Percentiles rank a stretch among this genome's conserved stretches.
These are phyloP conservation scores for Saccharomyces hybrid DNA, from an alignment of 1,139 yeast genomes.

Conservation along the genomic window DNA sequence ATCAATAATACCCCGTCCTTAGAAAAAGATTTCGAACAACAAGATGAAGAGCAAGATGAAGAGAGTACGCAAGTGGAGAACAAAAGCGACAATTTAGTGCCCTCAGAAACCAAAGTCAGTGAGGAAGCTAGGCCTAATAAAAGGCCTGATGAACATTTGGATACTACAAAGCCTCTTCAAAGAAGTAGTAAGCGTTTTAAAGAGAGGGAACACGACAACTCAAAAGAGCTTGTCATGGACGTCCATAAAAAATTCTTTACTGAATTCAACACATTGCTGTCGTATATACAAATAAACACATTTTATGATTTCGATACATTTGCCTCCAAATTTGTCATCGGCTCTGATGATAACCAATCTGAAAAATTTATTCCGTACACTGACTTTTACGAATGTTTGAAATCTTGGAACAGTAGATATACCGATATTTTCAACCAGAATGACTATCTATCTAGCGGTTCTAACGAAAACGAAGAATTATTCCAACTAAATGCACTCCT, in stretches of 20 bases:
- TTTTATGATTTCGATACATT: slow-evolving; percentile 12
- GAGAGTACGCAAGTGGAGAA: not conserved
- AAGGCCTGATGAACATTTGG: slow-evolving; percentile 9
- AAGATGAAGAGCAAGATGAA: slow-evolving; percentile 9
- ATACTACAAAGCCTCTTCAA: slow-evolving; percentile 22
- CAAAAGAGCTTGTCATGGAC: slow-evolving; percentile 14
- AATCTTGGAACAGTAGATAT: slow-evolving; percentile 38
- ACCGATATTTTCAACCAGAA: slow-evolving; percentile 32
- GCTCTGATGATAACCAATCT: not conserved
- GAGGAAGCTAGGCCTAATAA: slow-evolving; percentile 1
- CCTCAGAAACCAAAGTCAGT: not conserved
- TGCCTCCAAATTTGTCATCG: slow-evolving; percentile 1
- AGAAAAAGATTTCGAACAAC: slow-evolving; percentile 4
- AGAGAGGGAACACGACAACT: slow-evolving; percentile 28
- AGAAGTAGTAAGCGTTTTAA: slow-evolving; percentile 35
- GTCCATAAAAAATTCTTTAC: slow-evolving; percentile 9
- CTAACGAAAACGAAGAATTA: slow-evolving; percentile 14
- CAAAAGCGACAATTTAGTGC: not conserved
- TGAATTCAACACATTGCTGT: slow-evolving; percentile 8
- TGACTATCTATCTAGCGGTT: slow-evolving; percentile 10
- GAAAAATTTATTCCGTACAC: slow-evolving; percentile 12
- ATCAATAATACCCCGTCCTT: slow-evolving; percentile 1
- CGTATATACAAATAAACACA: too few species aligned
- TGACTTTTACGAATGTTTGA: slow-evolving; percentile 36
- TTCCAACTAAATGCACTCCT: slow-evolving; percentile 25